These are phyloP conservation scores for Aquilaria sinensis DNA, from an alignment of 345 rosid genomes.

Conservation along the genomic window DNA sequence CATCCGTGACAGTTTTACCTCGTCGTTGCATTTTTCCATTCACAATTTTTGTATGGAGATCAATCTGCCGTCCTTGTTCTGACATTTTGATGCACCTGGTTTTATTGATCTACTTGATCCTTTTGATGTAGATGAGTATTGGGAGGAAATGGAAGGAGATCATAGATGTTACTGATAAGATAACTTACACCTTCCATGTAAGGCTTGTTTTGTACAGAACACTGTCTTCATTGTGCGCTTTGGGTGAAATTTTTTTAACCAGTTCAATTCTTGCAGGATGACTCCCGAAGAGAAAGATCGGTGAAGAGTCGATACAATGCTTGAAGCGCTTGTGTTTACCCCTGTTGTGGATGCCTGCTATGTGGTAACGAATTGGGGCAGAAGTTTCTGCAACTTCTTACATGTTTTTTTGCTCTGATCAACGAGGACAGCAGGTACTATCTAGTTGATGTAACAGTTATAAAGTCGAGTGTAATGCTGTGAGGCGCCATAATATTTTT, in stretches of 20 bases:
- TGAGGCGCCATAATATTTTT: too few species aligned
- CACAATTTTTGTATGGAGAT: too few species aligned
- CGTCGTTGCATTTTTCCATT: too few species aligned
- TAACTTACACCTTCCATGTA: slow-evolving; percentile 81
- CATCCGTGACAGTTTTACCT: too few species aligned
- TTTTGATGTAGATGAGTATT: slow-evolving; percentile 55
- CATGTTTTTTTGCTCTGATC: too few species aligned
- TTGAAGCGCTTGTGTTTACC: slow-evolving; percentile 19
- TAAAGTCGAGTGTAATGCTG: too few species aligned
- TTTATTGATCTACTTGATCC: slow-evolving; percentile 3
- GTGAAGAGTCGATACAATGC: slow-evolving; percentile 55
- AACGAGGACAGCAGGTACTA: too few species aligned
- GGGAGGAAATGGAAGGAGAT: slow-evolving; percentile 98
- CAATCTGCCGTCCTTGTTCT: too few species aligned
- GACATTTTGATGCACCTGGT: background rate
- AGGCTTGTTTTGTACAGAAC: slow-evolving; percentile 6
- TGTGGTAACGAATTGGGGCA: too few species aligned
- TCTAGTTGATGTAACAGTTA: too few species aligned
- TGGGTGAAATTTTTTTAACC: slow-evolving; percentile 2
- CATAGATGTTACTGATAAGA: slow-evolving; percentile 61
- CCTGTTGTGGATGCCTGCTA: too few species aligned
- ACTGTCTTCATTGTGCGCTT: background rate
- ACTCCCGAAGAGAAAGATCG: slow-evolving; percentile 55
- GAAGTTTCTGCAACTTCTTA: too few species aligned
- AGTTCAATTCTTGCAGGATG: slow-evolving; percentile 51